Evolutionary conservation across 768 basidiomycete species (phyloP).

Genomic region (Filobasidium wieringae): DNA sequence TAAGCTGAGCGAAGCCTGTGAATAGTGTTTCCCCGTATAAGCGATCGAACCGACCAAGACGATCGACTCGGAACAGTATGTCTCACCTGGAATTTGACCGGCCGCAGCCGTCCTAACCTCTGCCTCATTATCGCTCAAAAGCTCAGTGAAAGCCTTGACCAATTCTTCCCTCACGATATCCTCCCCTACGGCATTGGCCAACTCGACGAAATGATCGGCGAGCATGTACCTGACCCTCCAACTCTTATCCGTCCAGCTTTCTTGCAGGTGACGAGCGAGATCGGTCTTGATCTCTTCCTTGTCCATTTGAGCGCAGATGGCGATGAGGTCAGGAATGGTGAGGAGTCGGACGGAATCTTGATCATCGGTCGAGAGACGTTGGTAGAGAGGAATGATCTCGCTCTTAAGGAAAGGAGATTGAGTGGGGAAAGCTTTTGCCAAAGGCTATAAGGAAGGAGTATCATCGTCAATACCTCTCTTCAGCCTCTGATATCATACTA

Average conservation of each 20-base stretch:
- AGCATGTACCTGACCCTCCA: conserved; percentile 99
- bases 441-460: conserved; percentile 46
- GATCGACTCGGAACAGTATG: not conserved
- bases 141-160: conserved; percentile 78
- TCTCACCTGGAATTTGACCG: conserved; percentile 85
- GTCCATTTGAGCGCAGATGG: conserved; percentile 70
- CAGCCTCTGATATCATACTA: not conserved
- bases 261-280: conserved; percentile 73
- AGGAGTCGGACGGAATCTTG: conserved; percentile 94
- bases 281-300: conserved; percentile 76
- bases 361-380: conserved; percentile 85
- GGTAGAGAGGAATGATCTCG: conserved; percentile 83
- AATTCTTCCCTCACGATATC: conserved; percentile 89
- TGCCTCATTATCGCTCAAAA: conserved; percentile 96
- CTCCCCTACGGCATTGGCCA: conserved; percentile 76
- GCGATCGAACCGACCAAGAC: too few species aligned
- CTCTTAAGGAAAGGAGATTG: conserved; percentile 56
- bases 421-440: conserved; percentile 66
- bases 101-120: conserved; percentile 94
- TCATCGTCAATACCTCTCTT: not conserved
- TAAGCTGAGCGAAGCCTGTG: conserved; percentile 83
- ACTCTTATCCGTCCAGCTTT: conserved; percentile 85
- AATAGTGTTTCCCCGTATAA: too few species aligned
- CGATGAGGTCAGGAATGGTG: conserved; percentile 90
- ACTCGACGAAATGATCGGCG: conserved; percentile 92